Base-by-base conservation (phyloP, 768 basidiomycete species). In the Mycena latifolia region DNA sequence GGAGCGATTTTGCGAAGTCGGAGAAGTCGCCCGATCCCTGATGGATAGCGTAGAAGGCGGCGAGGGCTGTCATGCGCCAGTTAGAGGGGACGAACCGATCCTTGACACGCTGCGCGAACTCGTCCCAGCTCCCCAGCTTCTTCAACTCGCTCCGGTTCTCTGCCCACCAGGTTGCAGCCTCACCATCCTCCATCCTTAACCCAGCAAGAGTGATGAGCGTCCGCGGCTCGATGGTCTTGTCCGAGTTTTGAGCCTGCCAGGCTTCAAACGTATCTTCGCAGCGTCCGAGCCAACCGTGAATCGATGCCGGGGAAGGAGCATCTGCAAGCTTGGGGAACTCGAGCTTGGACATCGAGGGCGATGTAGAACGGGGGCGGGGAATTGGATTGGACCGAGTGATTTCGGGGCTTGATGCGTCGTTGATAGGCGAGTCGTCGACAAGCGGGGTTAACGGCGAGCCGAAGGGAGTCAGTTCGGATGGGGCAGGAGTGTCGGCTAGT, bases 31-130 rank as follows among this genome's bases (percentile, higher is more conserved):
- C 4, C n/a, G 41, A 3, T 4, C 41, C 41, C n/a, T 43, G 41
- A 5, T n/a, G 7, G n/a, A 43, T n/a, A 43, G 18, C 20, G n/a
- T 58, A 58, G 56, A 58, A 58, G 2, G 29, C 22, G 3, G 46
- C 15, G 22, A 58, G 56, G 3, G 56, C 56, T 1, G 7, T 5
- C 29, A 58, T 22, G 14, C 31, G 10, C 56, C 56, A 58, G 33
- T 58, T 58, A 4, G 46, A 22, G 5, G 56, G 56, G n/a, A 58
- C 46, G 46, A 58, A 57, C 6, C 33, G 45, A 14, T 35, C 33
- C 46, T 37, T 47, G 5, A 58, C 46, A 22, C 37, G 25, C 24
- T 47, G n/a, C 6, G 46, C 29, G 37, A 58, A 58, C 22, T 35
- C 22, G 20, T n/a, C 31, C 46, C 45, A 58, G n/a, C 18, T 6